Evolutionary conservation across 345 rosid species (phyloP), one percentile per base, ranked within the genome.

Genomic region (Ricinus communis): DNA sequence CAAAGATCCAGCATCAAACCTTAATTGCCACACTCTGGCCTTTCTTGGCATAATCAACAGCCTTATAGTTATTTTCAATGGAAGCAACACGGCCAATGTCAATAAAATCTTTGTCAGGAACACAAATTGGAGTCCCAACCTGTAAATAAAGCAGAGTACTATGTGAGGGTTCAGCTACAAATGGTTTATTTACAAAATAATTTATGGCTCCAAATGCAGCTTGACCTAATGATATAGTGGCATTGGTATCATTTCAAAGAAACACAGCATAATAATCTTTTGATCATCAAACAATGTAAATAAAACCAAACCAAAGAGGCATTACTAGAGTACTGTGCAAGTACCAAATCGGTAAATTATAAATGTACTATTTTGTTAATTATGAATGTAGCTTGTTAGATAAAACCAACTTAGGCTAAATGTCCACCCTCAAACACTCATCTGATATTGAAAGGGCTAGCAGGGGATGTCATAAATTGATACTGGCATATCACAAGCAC

Each of bases 121-220:
- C 77, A 69, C 99, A 95, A 71, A 95, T 85, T 4, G 94, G 99
- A 50, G 99, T 89, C 53, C 98, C 97, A 70, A 92, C 81, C 99
- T 95, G 84, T 59, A 65, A 38, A 67, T 69, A 15, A 62, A 68
- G 8, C 46, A 62, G 13, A 7, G 58, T 27, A 67, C 63, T 65
- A 67, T 46, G 43, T 49, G 62, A 11, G 43, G 25, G 49, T 66
- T 36, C 22, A 33, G 21, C 59, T 1, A 51, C 15, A 52, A 66
- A 19, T 52, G 49, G 18, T 54, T 49, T 8, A 21, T 16, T 1
- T 24, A 18, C 19, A 30, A 27, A 64, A 24, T 50, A 24, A 41
- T 10, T n/a, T 21, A 33, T 1, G 19, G 1, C 12, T 22, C 22
- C 3, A 56, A 19, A 56, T 56, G 19, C 10, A 43, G 5, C 14